Percentiles rank a stretch among this genome's conserved stretches.
Evolutionary conservation across 2,329 filamentous ascomycete species (phyloP).

Genomic region (Scedosporium boydii): DNA sequence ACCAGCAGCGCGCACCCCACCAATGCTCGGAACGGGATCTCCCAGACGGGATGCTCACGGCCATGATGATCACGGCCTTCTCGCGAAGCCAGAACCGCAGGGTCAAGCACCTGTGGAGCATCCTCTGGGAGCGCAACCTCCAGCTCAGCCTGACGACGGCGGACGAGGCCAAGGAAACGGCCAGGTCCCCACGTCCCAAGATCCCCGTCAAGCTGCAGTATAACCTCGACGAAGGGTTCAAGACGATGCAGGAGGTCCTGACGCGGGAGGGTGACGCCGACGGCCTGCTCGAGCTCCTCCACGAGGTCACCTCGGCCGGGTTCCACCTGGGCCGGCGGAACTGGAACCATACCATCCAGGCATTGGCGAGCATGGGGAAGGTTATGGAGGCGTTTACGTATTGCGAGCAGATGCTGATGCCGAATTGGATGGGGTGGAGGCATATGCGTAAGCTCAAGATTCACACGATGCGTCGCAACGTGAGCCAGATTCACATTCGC

Average conservation of each 20-base stretch:
- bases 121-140: constrained; percentile 45
- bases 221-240: constrained; percentile 38
- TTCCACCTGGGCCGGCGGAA: constrained; percentile 67
- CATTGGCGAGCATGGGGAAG: constrained; percentile 50
- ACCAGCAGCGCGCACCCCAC: constrained; percentile 24
- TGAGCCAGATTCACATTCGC: background rate
- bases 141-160: constrained; percentile 18
- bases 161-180: constrained; percentile 6
- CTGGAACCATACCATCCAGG: constrained; percentile 71
- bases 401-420: constrained; percentile 73
- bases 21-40: constrained; percentile 17
- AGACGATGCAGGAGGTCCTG: constrained; percentile 38
- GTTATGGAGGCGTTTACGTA: constrained; percentile 59
- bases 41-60: constrained; percentile 47
- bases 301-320: constrained; percentile 51
- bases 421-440: constrained; percentile 66
- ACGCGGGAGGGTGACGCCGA: constrained; percentile 28
- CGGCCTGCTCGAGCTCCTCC: constrained; percentile 40
- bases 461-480: background rate
- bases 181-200: constrained; percentile 3
- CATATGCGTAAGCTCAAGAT: constrained; percentile 3
- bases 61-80: constrained; percentile 60
- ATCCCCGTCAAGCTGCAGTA: constrained; percentile 41
- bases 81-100: constrained; percentile 46
- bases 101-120: constrained; percentile 58